A percentile compares a stretch with the other conserved stretches of the same genome.
phyloP scores from a whole-genome alignment of 805 yeast species.

The Ogataea glucozyma region DNA sequence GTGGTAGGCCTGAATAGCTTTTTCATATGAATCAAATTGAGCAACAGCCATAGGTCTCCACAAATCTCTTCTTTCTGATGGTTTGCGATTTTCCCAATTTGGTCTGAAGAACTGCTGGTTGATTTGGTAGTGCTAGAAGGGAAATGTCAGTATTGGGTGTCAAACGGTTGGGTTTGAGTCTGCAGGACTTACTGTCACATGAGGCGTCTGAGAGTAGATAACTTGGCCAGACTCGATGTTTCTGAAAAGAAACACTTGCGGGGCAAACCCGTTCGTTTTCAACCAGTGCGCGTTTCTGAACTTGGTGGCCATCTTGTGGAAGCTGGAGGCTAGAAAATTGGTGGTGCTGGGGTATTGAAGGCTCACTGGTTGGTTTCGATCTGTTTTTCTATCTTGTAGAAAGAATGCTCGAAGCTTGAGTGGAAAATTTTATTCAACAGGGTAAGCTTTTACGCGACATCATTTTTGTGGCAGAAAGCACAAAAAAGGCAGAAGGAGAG shows the following conservation, averaged over 20 bases:
- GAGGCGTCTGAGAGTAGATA: constrained; percentile 81
- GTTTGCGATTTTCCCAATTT: constrained; percentile 86
- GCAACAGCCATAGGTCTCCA: constrained; percentile 93
- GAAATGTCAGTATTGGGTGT: background rate
- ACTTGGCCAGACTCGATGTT: constrained; percentile 90
- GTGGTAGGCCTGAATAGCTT: constrained; percentile 71
- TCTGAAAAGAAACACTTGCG: constrained; percentile 80
- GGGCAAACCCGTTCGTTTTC: constrained; percentile 63
- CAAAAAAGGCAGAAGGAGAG: too few relatives aligned
- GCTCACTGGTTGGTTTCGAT: too few relatives aligned
- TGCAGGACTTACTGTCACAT: constrained; percentile 39
- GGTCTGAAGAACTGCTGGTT: constrained; percentile 75
- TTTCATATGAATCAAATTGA: constrained; percentile 56
- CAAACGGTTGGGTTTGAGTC: background rate
- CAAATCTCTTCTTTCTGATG: constrained; percentile 76
- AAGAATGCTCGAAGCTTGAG: too few relatives aligned
- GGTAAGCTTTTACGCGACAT: too few relatives aligned
- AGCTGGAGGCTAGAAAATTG: too few relatives aligned
- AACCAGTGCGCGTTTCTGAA: constrained; percentile 63
- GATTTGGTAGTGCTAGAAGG: constrained; percentile 47
- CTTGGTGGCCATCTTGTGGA: constrained; percentile 34
- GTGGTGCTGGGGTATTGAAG: too few relatives aligned
- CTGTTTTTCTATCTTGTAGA: too few relatives aligned
- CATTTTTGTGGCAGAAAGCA: too few relatives aligned
- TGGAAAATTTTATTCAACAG: too few relatives aligned